A percentile compares a stretch with the other conserved stretches of the same genome.
These are phyloP conservation scores for Oxyria digyna DNA, from an alignment of 148 eudicot species.

Conservation along the genomic window DNA sequence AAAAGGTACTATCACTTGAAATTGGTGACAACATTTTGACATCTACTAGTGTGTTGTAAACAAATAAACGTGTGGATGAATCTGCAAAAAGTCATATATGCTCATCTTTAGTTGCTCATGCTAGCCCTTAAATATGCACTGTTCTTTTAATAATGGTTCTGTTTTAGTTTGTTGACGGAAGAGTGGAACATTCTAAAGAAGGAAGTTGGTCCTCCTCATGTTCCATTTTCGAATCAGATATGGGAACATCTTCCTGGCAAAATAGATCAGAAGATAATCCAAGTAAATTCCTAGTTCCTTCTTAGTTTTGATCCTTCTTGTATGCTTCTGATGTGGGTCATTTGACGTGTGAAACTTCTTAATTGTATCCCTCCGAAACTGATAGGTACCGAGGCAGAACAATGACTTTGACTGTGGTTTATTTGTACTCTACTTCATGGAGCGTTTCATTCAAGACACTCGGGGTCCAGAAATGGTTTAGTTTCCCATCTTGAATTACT, in stretches of 20 bases:
- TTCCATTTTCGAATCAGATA: constrained; percentile 32
- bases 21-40: background rate
- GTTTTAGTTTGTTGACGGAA: constrained; percentile 47
- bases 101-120: no score
- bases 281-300: constrained; percentile 24
- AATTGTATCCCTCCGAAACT: background rate
- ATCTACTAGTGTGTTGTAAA: background rate
- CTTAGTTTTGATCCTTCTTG: background rate
- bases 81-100: no score
- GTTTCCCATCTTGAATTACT: background rate
- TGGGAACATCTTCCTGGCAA: constrained; percentile 38
- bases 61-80: background rate
- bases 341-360: background rate
- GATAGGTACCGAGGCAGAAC: constrained; percentile 77
- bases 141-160: constrained; percentile 5
- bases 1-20: constrained; percentile 13
- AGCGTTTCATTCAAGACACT: constrained; percentile 67
- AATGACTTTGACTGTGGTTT: constrained; percentile 90
- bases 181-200: constrained; percentile 50
- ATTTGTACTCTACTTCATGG: constrained; percentile 82
- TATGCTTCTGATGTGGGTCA: background rate
- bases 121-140: no score
- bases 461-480: constrained; percentile 53
- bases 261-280: constrained; percentile 31
- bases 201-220: constrained; percentile 21